Percentiles rank a stretch among this genome's conserved stretches.
Conservation (phyloP, 371 early-diverging fungal species). For the Cladochytrium tenue region DNA sequence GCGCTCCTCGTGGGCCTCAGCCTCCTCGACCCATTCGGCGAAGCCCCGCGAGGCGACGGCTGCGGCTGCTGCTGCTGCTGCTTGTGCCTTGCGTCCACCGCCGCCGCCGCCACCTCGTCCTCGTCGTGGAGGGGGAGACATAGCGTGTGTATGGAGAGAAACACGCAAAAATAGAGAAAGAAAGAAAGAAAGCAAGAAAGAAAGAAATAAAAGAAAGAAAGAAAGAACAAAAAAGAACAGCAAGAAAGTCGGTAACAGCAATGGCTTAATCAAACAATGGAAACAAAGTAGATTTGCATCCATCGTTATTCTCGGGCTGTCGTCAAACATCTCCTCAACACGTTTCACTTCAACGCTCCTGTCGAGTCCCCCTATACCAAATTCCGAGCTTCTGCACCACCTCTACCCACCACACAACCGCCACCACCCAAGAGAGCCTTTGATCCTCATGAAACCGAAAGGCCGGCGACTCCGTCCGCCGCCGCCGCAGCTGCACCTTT, state of each 20-base stretch:
- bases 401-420: not conserved
- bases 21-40: not conserved
- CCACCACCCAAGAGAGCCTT: not conserved
- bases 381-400: not conserved
- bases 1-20: not conserved
- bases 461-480: not conserved
- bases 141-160: not conserved
- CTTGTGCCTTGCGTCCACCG: not conserved
- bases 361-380: not conserved
- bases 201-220: not conserved
- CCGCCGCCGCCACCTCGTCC: not conserved
- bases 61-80: not conserved
- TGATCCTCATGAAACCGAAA: not conserved
- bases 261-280: not conserved
- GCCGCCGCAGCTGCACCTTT: not conserved
- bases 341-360: not conserved
- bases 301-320: not conserved
- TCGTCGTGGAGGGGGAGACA: not conserved
- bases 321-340: not conserved
- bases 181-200: not conserved
- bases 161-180: not conserved
- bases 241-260: not conserved
- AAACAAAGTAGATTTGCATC: not conserved
- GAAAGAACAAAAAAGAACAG: not conserved
- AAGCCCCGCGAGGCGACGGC: not conserved